Evolutionary conservation across 257 asterid species (phyloP).

Genomic region (Plantago elongata): DNA sequence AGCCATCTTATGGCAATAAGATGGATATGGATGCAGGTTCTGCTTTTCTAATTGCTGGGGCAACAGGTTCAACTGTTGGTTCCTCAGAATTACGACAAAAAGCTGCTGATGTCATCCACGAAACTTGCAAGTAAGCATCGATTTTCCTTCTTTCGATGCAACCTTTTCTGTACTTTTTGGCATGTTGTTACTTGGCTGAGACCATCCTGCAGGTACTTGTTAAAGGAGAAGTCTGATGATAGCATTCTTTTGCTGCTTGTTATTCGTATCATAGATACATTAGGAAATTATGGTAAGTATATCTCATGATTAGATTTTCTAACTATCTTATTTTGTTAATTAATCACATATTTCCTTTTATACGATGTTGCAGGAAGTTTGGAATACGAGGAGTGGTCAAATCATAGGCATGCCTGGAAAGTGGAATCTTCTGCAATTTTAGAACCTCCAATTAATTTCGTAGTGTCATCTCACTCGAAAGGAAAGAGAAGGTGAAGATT

Average conservation of each 20-base stretch:
- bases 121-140: conserved; percentile 67
- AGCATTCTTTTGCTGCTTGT: conserved; percentile 87
- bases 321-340: conserved; percentile 16
- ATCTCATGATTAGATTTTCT: conserved; percentile 3
- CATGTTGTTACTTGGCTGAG: conserved; percentile 23
- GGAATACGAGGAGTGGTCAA: conserved; percentile 95
- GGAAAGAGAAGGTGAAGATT: conserved; percentile 79
- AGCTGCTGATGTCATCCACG: conserved; percentile 82
- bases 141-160: conserved; percentile 14
- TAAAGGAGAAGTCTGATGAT: conserved; percentile 95
- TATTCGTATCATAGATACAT: conserved; percentile 84
- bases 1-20: conserved; percentile 66
- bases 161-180: conserved; percentile 14
- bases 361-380: conserved; percentile 65
- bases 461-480: conserved; percentile 78
- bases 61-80: conserved; percentile 90
- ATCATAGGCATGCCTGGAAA: conserved; percentile 95
- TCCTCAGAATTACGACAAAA: conserved; percentile 75
- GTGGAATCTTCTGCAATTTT: conserved; percentile 84
- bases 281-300: conserved; percentile 82
- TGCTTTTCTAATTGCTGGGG: conserved; percentile 82
- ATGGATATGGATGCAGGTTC: conserved; percentile 54
- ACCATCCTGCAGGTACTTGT: conserved; percentile 60
- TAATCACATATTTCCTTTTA: conserved; percentile 17
- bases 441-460: conserved; percentile 87